Percentiles rank a stretch among this genome's conserved stretches.
Evolutionary conservation across 2,329 filamentous ascomycete species (phyloP).

Genomic region (Aspergillus ochraceus): DNA sequence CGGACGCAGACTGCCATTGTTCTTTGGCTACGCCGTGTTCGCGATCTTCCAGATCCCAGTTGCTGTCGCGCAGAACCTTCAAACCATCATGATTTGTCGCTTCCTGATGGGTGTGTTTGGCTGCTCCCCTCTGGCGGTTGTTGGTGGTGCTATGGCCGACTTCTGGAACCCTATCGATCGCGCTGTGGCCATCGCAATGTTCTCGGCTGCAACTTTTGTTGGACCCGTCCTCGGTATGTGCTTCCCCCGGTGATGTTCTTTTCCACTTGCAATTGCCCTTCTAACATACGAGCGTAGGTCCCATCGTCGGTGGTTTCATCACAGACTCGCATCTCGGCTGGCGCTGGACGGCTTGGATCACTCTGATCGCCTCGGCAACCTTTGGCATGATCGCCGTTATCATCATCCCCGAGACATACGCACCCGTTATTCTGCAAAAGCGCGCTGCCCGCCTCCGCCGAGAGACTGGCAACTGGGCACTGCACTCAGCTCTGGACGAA

Average conservation of each 20-base stretch:
- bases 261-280: not conserved
- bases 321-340: constrained; percentile 53
- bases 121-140: constrained; percentile 51
- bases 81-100: constrained; percentile 56
- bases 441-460: constrained; percentile 50
- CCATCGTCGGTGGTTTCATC: constrained; percentile 53
- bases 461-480: constrained; percentile 47
- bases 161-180: constrained; percentile 51
- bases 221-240: constrained; percentile 46
- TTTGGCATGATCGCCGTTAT: constrained; percentile 47
- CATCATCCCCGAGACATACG: constrained; percentile 54
- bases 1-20: constrained; percentile 51
- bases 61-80: constrained; percentile 53
- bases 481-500: constrained; percentile 49
- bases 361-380: constrained; percentile 48
- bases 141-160: constrained; percentile 51
- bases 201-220: constrained; percentile 49
- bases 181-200: constrained; percentile 47
- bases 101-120: constrained; percentile 58
- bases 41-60: constrained; percentile 58
- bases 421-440: constrained; percentile 48
- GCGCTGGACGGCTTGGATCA: constrained; percentile 60
- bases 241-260: not conserved
- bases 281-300: constrained; percentile 23
- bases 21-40: constrained; percentile 51